A percentile compares a stretch with the other conserved stretches of the same genome.
phyloP scores from a whole-genome alignment of 1,284 basidiomycete genomes.

The Naganishia cerealis region DNA sequence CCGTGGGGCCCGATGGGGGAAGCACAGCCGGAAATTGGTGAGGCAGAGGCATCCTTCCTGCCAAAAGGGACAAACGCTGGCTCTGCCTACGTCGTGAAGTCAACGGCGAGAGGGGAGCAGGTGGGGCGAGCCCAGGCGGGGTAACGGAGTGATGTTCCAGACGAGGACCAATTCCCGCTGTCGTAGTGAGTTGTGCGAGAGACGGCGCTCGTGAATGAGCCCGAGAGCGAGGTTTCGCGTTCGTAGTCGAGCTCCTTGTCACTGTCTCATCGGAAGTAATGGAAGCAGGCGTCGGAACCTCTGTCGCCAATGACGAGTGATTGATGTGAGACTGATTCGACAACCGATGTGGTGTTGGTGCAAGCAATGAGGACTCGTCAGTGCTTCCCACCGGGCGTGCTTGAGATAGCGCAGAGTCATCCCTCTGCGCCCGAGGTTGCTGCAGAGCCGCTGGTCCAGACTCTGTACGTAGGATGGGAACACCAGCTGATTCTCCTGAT shows the following conservation, averaged over 20 bases:
- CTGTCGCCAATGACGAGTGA: slow-evolving; percentile 39
- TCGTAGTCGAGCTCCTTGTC: background rate
- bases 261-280: background rate
- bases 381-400: background rate
- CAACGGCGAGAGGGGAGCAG: slow-evolving; percentile 42
- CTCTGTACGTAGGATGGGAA: slow-evolving; percentile 21
- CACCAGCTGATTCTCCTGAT: background rate
- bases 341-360: slow-evolving; percentile 25
- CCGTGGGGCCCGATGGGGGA: slow-evolving; percentile 39
- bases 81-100: slow-evolving; percentile 46
- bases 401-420: background rate
- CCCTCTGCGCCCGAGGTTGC: background rate
- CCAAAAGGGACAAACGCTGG: slow-evolving; percentile 50
- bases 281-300: background rate
- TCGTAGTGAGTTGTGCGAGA: background rate
- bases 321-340: slow-evolving; percentile 44
- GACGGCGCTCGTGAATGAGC: slow-evolving; percentile 29
- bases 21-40: slow-evolving; percentile 47
- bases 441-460: slow-evolving; percentile 15
- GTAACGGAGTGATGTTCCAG: background rate
- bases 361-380: background rate
- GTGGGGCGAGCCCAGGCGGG: background rate
- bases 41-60: slow-evolving; percentile 51
- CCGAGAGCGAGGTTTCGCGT: slow-evolving; percentile 18
- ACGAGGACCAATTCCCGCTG: background rate